Base-by-base conservation (phyloP, 768 basidiomycete genomes). In the Xerocomellus dryophilus region DNA sequence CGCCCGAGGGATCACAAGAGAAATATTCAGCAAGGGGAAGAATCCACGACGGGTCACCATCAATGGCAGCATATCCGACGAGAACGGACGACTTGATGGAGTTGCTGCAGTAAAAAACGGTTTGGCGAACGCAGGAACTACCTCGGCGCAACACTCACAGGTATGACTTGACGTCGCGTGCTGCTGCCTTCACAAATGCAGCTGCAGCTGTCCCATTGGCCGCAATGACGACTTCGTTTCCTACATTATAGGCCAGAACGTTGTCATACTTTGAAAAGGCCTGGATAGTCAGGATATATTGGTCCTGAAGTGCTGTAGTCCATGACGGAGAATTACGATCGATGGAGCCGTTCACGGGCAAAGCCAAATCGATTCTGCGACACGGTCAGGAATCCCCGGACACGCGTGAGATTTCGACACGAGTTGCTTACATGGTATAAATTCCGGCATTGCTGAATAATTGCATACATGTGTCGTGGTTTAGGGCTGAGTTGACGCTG, bases 401-500 rank as follows among this genome's bases (percentile, higher is more conserved):
- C 43, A 25, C 47, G 57, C 36, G 49, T 43, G 47, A 39, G 35
- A 25, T 29, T 52, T 12, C 31, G 8, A 29, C 45, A 49, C 29
- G 14, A 25, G 39, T 15, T 1, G 75, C 88, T 65, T 58, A 95
- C 93, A 96, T 86, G 48, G 88, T 81, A 71, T 97, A 96, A 51
- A 97, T 97, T 25, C 87, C 87, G 35, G 91, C 91, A 20, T 71
- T 69, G 61, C 84, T 86, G 55, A 97, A 78, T 14, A 82, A 70
- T 35, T 70, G 70, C 94, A 98, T 96, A 72, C 94, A 98, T 1
- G 73, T 72, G 67, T 94, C 92, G 58, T 98, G 94, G 71, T 96
- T 88, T 52, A 86, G 72, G 32, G 85, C 78, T 0, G 90, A 81
- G 66, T 94, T 81, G 57, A 95, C 93, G 53, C 86, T 89, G 77